Base-by-base conservation (phyloP, 1,284 basidiomycete species). In the Caloboletus firmus region DNA sequence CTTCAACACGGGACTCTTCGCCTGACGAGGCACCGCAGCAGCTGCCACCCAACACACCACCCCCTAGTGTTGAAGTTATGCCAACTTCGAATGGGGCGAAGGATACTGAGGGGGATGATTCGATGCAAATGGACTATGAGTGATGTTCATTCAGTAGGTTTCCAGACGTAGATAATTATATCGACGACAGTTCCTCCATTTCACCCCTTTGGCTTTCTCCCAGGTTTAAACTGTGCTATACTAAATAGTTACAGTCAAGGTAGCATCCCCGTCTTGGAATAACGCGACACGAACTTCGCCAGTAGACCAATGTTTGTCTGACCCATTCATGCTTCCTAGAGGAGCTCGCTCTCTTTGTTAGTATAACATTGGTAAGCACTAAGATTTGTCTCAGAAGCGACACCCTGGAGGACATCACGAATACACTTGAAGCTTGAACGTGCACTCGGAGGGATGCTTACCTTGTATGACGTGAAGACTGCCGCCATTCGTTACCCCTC, bases 401-500 rank as follows among this genome's bases (percentile, higher is more conserved):
- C 51, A 18, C 61, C 61, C 63, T 52, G 12, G 28, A 22, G 35
- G 26, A 31, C 32, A n/a, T 39, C 18, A 11, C 46, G 15, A 58
- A 22, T 32, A 17, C 5, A 28, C 17, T 15, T 15, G 3, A 26
- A 17, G n/a, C n/a, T n/a, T n/a, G n/a, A n/a, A n/a, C n/a, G n/a
- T n/a, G n/a, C 5, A 7, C 4, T 12, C 3, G 5, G 13, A 13
- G 2, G 35, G 3, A 10, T 22, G 1, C 34, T 43, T 28, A 66
- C 64, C 60, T 65, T 65, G 50, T 58, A 61, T 8, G 62, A 24
- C 20, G 40, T 62, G 43, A 64, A 64, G 45, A 60, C 58, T 56
- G 15, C 18, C 10, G 10, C 17, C 18, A 17, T 20, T 9, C 8
- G 30, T 58, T 4, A 51, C 41, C 15, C 9, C 26, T 15, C 22